Percentiles rank a stretch among this genome's conserved stretches.
Evolutionary conservation across 208 protist species (phyloP).

Genomic region (Acanthamoeba royreba): DNA sequence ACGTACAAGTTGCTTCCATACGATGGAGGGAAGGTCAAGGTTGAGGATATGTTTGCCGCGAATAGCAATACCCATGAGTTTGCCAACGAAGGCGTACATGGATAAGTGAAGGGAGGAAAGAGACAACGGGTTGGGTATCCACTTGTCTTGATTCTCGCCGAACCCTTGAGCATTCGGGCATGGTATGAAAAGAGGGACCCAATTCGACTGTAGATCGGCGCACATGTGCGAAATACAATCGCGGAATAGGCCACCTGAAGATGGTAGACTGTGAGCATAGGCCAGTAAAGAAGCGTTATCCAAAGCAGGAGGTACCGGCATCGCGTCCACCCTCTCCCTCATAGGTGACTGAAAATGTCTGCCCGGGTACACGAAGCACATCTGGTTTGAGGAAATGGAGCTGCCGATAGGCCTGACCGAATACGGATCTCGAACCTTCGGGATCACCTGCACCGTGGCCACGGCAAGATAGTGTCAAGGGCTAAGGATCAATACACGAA

Average conservation of each 20-base stretch:
- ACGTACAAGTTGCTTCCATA: constrained; percentile 62
- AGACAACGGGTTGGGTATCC: constrained; percentile 43
- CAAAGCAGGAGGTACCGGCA: background rate
- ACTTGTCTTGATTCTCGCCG: constrained; percentile 66
- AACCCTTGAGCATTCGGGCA: constrained; percentile 51
- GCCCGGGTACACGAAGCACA: background rate
- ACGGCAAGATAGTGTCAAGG: background rate
- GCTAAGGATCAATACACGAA: background rate
- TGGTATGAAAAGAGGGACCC: constrained; percentile 52
- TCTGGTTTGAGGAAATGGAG: constrained; percentile 46
- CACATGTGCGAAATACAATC: constrained; percentile 56
- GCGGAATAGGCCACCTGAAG: constrained; percentile 41
- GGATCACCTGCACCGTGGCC: background rate
- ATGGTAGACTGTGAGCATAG: background rate
- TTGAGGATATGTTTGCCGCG: constrained; percentile 86
- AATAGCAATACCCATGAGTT: constrained; percentile 92
- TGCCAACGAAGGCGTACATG: constrained; percentile 70
- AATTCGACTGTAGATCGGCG: constrained; percentile 33
- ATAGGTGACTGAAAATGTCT: constrained; percentile 37
- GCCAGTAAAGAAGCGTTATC: background rate
- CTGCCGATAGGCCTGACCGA: constrained; percentile 43
- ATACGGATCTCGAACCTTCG: constrained; percentile 29
- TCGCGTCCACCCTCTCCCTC: constrained; percentile 39
- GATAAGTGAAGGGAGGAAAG: constrained; percentile 28
- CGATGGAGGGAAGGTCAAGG: constrained; percentile 61